These are phyloP conservation scores for Melanogaster broomeanus DNA, from an alignment of 768 basidiomycete genomes.

Conservation along the genomic window DNA sequence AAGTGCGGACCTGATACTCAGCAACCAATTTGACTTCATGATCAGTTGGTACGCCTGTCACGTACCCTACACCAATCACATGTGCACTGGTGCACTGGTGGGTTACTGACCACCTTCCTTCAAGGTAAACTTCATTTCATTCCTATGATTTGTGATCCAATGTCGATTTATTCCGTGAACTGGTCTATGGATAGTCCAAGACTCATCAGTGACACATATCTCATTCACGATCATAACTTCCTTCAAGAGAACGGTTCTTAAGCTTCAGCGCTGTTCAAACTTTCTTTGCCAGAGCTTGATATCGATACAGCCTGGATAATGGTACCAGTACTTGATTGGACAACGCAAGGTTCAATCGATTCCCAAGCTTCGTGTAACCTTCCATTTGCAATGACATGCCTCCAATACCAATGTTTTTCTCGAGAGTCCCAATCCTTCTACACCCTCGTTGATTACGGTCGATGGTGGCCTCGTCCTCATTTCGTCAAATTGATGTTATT, in stretches of 20 bases:
- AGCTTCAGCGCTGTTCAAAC: not conserved
- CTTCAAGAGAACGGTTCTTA: not conserved
- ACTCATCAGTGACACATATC: not conserved
- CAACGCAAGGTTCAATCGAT: not conserved
- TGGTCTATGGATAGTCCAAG: not conserved
- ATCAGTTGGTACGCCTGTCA: not conserved
- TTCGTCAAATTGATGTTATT: no score
- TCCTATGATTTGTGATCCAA: not conserved
- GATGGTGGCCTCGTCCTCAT: no score
- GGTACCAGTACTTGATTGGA: not conserved
- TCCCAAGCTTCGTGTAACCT: no score
- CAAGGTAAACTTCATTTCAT: no score
- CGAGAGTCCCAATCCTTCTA: not conserved
- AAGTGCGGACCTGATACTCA: not conserved
- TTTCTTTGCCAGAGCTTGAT: not conserved
- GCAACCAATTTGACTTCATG: not conserved
- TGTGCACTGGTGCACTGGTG: not conserved
- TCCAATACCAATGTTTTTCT: not conserved
- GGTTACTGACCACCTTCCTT: no score
- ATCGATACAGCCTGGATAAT: not conserved
- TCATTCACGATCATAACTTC: not conserved
- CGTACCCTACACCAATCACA: not conserved
- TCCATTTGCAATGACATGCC: not conserved
- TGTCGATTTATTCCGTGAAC: not conserved
- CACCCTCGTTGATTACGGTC: not conserved